These are phyloP conservation scores for Aspergillus avenaceus DNA, from an alignment of 495 filamentous ascomycete genomes.

Conservation along the genomic window DNA sequence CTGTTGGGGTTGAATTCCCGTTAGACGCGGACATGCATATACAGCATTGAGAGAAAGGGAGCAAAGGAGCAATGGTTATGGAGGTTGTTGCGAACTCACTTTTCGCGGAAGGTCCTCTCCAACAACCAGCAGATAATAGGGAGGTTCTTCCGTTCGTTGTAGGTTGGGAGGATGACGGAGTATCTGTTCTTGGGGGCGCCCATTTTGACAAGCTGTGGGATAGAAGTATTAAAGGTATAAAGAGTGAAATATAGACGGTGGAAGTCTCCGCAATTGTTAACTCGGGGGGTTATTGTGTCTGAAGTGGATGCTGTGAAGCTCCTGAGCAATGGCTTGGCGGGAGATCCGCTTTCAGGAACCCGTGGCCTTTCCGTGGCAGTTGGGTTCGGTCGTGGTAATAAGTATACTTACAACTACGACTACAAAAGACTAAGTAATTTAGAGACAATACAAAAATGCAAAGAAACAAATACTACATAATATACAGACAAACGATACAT, in stretches of 20 bases:
- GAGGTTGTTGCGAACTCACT: constrained; percentile 29
- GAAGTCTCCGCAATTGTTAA: not conserved
- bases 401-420: too few species aligned
- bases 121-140: constrained; percentile 94
- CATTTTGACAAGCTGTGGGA: constrained; percentile 27
- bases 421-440: too few species aligned
- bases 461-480: too few species aligned
- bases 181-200: constrained; percentile 66
- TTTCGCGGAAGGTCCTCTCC: constrained; percentile 81
- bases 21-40: not conserved
- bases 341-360: not conserved
- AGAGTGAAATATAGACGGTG: too few species aligned
- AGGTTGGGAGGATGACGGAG: constrained; percentile 94
- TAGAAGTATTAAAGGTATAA: not conserved
- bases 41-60: not conserved
- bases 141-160: constrained; percentile 96
- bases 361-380: not conserved
- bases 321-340: not conserved
- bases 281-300: not conserved
- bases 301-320: too few species aligned
- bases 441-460: too few species aligned
- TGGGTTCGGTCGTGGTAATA: not conserved
- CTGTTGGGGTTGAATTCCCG: constrained; percentile 34
- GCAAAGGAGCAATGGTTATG: not conserved
- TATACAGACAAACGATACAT: too few species aligned